Percentiles rank a stretch among this genome's conserved stretches.
Conservation (phyloP, 805 yeast genomes). For the Cyberlindnera nakhonratchasimensis region DNA sequence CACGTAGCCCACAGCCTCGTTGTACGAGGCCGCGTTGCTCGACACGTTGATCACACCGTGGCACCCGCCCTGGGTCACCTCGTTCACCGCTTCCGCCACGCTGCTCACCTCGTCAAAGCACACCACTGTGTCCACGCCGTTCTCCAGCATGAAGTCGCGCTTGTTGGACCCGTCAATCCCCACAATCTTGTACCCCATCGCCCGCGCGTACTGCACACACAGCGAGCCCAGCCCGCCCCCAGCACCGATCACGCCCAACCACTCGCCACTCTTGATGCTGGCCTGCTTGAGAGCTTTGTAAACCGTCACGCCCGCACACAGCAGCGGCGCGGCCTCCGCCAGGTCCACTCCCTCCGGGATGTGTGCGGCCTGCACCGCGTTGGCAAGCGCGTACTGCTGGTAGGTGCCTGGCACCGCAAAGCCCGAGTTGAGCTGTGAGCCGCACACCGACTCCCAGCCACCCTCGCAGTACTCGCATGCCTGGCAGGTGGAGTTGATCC, state of each 20-base stretch:
- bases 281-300: constrained; percentile 83
- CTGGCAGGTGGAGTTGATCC: constrained; percentile 59
- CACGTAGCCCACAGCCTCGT: constrained; percentile 50
- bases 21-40: constrained; percentile 56
- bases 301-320: constrained; percentile 86
- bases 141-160: constrained; percentile 41
- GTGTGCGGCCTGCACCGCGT: constrained; percentile 76
- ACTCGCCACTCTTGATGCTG: constrained; percentile 56
- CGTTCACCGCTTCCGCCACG: constrained; percentile 31
- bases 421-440: constrained; percentile 70
- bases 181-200: constrained; percentile 64
- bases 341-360: constrained; percentile 67
- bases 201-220: constrained; percentile 66
- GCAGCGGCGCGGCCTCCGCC: constrained; percentile 68
- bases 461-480: constrained; percentile 51
- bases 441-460: constrained; percentile 53
- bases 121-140: constrained; percentile 56
- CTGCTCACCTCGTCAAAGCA: constrained; percentile 52
- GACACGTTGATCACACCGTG: constrained; percentile 67
- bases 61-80: constrained; percentile 54
- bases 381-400: constrained; percentile 82
- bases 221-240: constrained; percentile 73
- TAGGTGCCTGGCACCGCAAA: constrained; percentile 82
- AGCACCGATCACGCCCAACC: constrained; percentile 71
- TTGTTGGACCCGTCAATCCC: constrained; percentile 64